Conservation (phyloP, 164 flowering plant species). For the Malania oleifera region DNA sequence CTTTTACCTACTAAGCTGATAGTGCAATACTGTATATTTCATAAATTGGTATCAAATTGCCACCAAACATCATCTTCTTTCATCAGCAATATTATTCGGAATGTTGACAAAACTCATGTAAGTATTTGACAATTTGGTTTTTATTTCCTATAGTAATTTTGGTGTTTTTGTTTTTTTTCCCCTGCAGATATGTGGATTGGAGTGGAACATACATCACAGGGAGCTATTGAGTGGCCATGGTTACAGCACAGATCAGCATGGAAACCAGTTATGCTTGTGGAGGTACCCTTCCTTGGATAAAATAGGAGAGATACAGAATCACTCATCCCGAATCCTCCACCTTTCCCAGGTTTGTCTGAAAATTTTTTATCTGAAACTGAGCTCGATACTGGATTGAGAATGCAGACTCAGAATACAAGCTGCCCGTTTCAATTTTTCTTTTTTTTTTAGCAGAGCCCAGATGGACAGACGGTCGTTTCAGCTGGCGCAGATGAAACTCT, state of each 20-base stretch:
- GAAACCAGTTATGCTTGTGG: constrained; percentile 43
- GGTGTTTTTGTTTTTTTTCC: not conserved
- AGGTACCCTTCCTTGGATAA: constrained; percentile 49
- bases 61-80: no score
- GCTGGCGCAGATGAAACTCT: constrained; percentile 53
- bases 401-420: no score
- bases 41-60: not conserved
- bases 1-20: no score
- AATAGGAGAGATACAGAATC: constrained; percentile 27
- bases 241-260: constrained; percentile 14
- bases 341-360: constrained; percentile 41
- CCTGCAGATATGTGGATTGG: constrained; percentile 43
- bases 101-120: no score
- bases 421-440: no score
- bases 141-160: no score
- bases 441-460: constrained; percentile 43
- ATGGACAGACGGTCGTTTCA: constrained; percentile 45
- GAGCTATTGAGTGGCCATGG: constrained; percentile 60
- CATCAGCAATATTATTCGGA: no score
- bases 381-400: no score
- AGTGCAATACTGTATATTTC: no score
- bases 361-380: not conserved
- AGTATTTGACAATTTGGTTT: no score
- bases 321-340: constrained; percentile 35
- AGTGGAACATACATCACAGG: constrained; percentile 55